Evolutionary conservation across 805 yeast genomes (phyloP), one percentile per base, ranked within the genome.

Genomic region (Kodamaea hsintzibuensis): DNA sequence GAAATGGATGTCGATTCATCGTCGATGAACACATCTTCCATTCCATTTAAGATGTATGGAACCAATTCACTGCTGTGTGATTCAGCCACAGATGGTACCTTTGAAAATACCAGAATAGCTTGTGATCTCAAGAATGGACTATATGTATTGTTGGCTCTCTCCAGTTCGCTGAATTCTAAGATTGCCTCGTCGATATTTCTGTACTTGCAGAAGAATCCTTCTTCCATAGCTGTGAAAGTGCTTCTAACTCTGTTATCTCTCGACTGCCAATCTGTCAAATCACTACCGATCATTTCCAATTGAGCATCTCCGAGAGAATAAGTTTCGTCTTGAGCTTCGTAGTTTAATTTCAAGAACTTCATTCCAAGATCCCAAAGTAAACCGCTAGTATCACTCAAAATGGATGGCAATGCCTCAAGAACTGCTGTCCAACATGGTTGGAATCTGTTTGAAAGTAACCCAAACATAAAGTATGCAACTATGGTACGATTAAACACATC

Each of bases 381-480:
- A 0, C 67, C 69, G 14, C 78, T 74, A 42, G 72, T 65, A 2
- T 56, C 53, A 3, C 50, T 52, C 12, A 76, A 68, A 8, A 86
- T 67, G 2, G 68, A 62, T 1, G 85, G 82, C 3, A 89, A 63
- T 3, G 81, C 78, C 56, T 86, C 93, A 51, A 78, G 71, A 1
- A 88, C 88, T 4, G 88, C 91, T 16, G 82, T 80, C 96, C 97
- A 91, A 12, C 88, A 79, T 0, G 98, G 98, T 53, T 90, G 88
- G 60, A 93, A 91, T 54, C 82, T 81, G 35, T 85, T 84, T 3
- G 90, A 77, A 43, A 92, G 70, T 55, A 88, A 77, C 35, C 98
- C 98, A 51, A 75, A 64, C 18, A 68, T 50, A 50, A 60, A 75
- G 27, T 64, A 60, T 59, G 88, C 79, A 39, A 70, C 54, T 8